These are phyloP conservation scores for Diutina scorzettiae DNA, from an alignment of 1,139 yeast species.

Conservation along the genomic window DNA sequence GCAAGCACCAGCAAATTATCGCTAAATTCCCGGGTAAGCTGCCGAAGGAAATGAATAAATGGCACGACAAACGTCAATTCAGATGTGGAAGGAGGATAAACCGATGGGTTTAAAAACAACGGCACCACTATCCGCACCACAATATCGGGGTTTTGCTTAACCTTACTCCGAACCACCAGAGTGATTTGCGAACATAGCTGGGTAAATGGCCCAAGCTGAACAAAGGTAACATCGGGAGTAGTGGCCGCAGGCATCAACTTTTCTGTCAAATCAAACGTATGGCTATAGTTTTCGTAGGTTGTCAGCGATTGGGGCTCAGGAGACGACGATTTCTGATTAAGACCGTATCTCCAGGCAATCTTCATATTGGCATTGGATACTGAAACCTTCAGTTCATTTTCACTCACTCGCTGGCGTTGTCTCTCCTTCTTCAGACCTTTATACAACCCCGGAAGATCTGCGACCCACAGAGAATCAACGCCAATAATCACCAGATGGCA, in stretches of 20 bases:
- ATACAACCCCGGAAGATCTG: slow-evolving; percentile 70
- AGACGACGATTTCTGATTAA: slow-evolving; percentile 23
- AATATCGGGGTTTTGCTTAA: slow-evolving; percentile 19
- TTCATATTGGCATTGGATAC: slow-evolving; percentile 65
- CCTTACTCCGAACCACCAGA: slow-evolving; percentile 20
- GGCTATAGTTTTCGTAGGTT: slow-evolving; percentile 40
- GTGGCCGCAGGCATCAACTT: slow-evolving; percentile 57
- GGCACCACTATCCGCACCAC: slow-evolving; percentile 66
- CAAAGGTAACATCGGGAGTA: slow-evolving; percentile 44
- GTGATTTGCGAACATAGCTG: slow-evolving; percentile 29
- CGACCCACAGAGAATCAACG: slow-evolving; percentile 46
- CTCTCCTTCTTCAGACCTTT: slow-evolving; percentile 60
- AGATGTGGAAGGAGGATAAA: slow-evolving; percentile 48
- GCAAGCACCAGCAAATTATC: slow-evolving; percentile 34
- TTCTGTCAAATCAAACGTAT: slow-evolving; percentile 70
- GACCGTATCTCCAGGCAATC: slow-evolving; percentile 83
- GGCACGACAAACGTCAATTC: slow-evolving; percentile 41
- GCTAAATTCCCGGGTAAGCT: slow-evolving; percentile 37
- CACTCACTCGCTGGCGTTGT: slow-evolving; percentile 44
- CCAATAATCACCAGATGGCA: slow-evolving; percentile 66
- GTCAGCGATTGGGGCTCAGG: slow-evolving; percentile 6
- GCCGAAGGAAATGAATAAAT: slow-evolving; percentile 49
- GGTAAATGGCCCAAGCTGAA: slow-evolving; percentile 24
- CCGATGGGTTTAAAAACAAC: slow-evolving; percentile 64
- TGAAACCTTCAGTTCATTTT: slow-evolving; percentile 51